phyloP scores from a whole-genome alignment of 1,284 basidiomycete species.

The Pascua guehoae region DNA sequence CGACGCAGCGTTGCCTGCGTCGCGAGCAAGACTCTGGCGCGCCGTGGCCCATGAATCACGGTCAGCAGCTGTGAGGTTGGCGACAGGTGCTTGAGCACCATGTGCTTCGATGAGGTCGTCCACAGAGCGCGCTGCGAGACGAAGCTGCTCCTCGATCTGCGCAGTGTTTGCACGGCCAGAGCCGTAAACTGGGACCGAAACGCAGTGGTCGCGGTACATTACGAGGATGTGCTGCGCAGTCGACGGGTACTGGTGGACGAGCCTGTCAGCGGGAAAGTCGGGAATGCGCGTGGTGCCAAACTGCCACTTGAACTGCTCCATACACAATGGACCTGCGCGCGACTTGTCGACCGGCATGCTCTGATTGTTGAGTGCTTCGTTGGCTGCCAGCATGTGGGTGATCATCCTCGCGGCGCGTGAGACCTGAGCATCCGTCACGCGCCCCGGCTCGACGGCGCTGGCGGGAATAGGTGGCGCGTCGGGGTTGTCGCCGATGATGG shows the following conservation, averaged over 20 bases:
- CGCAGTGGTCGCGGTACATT: slow-evolving; percentile 8
- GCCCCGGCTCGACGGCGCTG: not conserved
- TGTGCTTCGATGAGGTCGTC: slow-evolving; percentile 4
- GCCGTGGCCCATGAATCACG: slow-evolving; percentile 12
- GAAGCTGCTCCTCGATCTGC: slow-evolving; percentile 13
- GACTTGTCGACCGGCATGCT: slow-evolving; percentile 10
- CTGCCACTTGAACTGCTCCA: slow-evolving; percentile 18
- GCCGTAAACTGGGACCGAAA: slow-evolving; percentile 12
- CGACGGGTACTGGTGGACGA: slow-evolving; percentile 5
- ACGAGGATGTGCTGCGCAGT: slow-evolving; percentile 6
- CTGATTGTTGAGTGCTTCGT: slow-evolving; percentile 14
- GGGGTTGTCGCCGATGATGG: slow-evolving; percentile 11
- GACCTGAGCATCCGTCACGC: slow-evolving; percentile 7
- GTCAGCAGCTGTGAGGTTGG: slow-evolving; percentile 13
- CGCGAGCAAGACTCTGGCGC: slow-evolving; percentile 4
- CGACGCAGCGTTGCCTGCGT: slow-evolving; percentile 6
- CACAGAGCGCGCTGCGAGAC: not conserved
- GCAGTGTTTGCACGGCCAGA: slow-evolving; percentile 2
- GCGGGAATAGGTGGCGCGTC: not conserved
- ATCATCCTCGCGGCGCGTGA: slow-evolving; percentile 9
- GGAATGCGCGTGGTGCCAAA: slow-evolving; percentile 16
- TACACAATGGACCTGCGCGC: slow-evolving; percentile 9
- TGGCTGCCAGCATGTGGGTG: slow-evolving; percentile 11
- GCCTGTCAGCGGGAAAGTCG: slow-evolving; percentile 4
- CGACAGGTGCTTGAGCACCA: slow-evolving; percentile 5